A percentile compares a stretch with the other conserved stretches of the same genome.
Evolutionary conservation across 495 filamentous ascomycete species (phyloP).

Genomic region (Jackrogersella minutella): DNA sequence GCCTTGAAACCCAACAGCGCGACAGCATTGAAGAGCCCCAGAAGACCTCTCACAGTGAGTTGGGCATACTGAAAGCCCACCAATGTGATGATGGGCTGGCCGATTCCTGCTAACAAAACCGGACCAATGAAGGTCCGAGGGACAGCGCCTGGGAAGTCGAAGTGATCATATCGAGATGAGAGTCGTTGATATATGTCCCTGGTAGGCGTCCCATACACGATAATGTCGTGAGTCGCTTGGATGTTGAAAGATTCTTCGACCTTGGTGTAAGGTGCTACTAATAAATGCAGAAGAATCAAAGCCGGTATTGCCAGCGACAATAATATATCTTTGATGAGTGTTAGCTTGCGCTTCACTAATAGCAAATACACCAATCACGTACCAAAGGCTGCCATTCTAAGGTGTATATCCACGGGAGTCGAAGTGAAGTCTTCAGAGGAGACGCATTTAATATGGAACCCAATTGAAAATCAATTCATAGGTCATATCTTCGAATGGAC

Average conservation of each 20-base stretch:
- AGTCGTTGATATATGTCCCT: conserved; percentile 59
- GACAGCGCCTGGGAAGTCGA: conserved; percentile 88
- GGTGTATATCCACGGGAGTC: not conserved
- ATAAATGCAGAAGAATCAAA: conserved; percentile 77
- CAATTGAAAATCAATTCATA: not conserved
- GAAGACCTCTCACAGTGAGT: conserved; percentile 71
- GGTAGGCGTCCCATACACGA: conserved; percentile 77
- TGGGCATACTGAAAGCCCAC: conserved; percentile 57
- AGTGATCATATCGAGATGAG: conserved; percentile 80
- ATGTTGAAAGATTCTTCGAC: conserved; percentile 99
- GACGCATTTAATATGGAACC: not conserved
- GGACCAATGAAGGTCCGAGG: conserved; percentile 90
- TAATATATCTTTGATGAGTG: conserved; percentile 54
- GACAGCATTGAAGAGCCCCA: conserved; percentile 80
- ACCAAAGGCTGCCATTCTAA: conserved; percentile 37
- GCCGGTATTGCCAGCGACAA: conserved; percentile 66
- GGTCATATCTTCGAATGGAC: not conserved
- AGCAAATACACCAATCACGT: not conserved
- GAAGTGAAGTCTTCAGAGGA: not conserved
- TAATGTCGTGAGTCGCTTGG: conserved; percentile 91
- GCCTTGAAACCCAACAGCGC: conserved; percentile 70
- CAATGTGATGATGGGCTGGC: conserved; percentile 66
- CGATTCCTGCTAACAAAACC: conserved; percentile 71
- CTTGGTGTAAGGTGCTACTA: conserved; percentile 90
- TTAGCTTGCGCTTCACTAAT: conserved; percentile 9